Percentiles rank a stretch among this genome's conserved stretches.
These are phyloP conservation scores for Emericellopsis atlantica DNA, from an alignment of 2,329 filamentous ascomycete species.

Conservation along the genomic window DNA sequence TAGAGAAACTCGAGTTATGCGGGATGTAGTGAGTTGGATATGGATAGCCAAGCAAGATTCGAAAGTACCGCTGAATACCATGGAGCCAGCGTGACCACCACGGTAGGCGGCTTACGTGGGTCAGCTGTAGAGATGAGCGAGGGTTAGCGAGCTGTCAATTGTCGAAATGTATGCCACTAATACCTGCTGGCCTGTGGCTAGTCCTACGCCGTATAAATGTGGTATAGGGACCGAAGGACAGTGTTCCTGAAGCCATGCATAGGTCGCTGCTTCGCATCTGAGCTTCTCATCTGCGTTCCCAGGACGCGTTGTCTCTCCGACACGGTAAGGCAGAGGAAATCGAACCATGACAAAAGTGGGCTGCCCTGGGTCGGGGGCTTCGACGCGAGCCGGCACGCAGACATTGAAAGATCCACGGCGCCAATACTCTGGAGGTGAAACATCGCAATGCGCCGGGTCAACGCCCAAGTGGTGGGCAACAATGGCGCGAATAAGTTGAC, in stretches of 20 bases:
- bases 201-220: slow-evolving; percentile 10
- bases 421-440: slow-evolving; percentile 3
- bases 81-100: slow-evolving; percentile 4
- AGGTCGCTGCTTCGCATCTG: slow-evolving; percentile 8
- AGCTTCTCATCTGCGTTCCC: slow-evolving; percentile 30
- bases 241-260: slow-evolving; percentile 11
- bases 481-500: slow-evolving; percentile 2
- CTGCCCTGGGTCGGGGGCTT: background rate
- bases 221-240: slow-evolving; percentile 12
- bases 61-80: background rate
- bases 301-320: slow-evolving; percentile 20
- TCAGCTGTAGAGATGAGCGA: too few species aligned
- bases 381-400: slow-evolving; percentile 14
- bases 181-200: too few species aligned
- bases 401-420: slow-evolving; percentile 20
- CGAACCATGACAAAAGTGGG: slow-evolving; percentile 10
- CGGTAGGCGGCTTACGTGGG: slow-evolving; percentile 1
- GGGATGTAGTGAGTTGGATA: slow-evolving; percentile 1
- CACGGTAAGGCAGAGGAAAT: slow-evolving; percentile 19
- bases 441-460: slow-evolving; percentile 1
- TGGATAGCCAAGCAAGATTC: slow-evolving; percentile 1
- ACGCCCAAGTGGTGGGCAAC: slow-evolving; percentile 2
- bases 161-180: too few species aligned
- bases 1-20: slow-evolving; percentile 2
- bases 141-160: too few species aligned